Evolutionary conservation across 208 protist genomes (phyloP).

Genomic region (Wallacemonas rigidus): DNA sequence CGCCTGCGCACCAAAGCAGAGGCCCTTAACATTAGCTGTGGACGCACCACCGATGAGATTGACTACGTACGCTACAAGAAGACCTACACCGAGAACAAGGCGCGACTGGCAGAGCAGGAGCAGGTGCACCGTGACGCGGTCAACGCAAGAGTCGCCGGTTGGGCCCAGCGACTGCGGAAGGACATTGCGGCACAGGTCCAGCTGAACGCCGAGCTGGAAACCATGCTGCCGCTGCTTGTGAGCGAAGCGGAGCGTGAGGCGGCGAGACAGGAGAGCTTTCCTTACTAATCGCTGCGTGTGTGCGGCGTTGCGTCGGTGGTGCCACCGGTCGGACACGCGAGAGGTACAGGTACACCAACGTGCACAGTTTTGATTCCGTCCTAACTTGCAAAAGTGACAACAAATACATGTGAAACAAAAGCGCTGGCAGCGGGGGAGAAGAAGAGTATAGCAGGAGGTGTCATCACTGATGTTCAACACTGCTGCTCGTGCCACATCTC

Average conservation of each 20-base stretch:
- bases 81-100: slow-evolving; percentile 39
- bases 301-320: no score
- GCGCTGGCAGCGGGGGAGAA: no score
- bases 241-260: slow-evolving; percentile 81
- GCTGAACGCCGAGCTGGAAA: slow-evolving; percentile 70
- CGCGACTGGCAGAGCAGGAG: slow-evolving; percentile 48
- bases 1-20: slow-evolving; percentile 77
- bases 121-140: slow-evolving; percentile 39
- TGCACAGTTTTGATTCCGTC: no score
- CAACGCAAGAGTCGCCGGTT: slow-evolving; percentile 42
- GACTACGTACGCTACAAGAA: slow-evolving; percentile 55
- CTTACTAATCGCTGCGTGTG: background rate
- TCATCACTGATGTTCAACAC: no score
- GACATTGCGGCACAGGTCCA: slow-evolving; percentile 56
- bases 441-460: no score
- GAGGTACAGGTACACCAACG: no score
- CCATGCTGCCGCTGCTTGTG: slow-evolving; percentile 63
- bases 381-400: no score
- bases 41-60: slow-evolving; percentile 34
- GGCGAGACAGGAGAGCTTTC: slow-evolving; percentile 39
- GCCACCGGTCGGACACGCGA: no score
- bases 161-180: slow-evolving; percentile 52
- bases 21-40: slow-evolving; percentile 75
- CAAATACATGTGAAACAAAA: no score
- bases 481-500: no score